These are phyloP conservation scores for Xylariaceae sp. DNA, from an alignment of 2,329 filamentous ascomycete species.

Conservation along the genomic window DNA sequence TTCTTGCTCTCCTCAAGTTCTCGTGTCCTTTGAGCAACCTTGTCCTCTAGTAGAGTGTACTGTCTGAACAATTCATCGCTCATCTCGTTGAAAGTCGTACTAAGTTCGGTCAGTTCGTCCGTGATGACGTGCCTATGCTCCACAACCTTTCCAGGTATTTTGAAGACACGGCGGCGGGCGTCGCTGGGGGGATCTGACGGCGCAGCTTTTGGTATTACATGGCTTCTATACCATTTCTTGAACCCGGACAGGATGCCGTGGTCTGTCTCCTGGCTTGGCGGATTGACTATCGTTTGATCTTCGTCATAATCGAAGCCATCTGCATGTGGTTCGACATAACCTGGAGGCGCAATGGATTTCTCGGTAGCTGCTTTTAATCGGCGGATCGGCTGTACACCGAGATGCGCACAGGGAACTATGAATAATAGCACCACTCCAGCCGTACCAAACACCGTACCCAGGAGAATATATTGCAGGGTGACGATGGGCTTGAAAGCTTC, in stretches of 20 bases:
- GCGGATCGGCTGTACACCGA: conserved; percentile 73
- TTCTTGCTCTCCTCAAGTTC: conserved; percentile 87
- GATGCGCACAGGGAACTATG: conserved; percentile 73
- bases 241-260: conserved; percentile 39
- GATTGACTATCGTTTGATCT: conserved; percentile 25
- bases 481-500: conserved; percentile 74
- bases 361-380: conserved; percentile 69
- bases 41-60: conserved; percentile 76
- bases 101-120: conserved; percentile 81
- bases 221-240: conserved; percentile 34
- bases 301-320: conserved; percentile 43
- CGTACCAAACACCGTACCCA: conserved; percentile 82
- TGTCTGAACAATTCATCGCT: conserved; percentile 83
- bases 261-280: conserved; percentile 34
- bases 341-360: conserved; percentile 63
- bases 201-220: conserved; percentile 24
- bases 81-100: conserved; percentile 87
- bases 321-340: conserved; percentile 46
- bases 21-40: conserved; percentile 74
- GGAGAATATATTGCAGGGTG: conserved; percentile 69
- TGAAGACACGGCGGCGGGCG: conserved; percentile 56
- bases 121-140: conserved; percentile 69
- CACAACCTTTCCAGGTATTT: conserved; percentile 77
- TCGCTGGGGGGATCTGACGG: conserved; percentile 35
- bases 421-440: conserved; percentile 66